Evolutionary conservation across 768 basidiomycete genomes (phyloP).

Genomic region (Cyclocybe aegerita): DNA sequence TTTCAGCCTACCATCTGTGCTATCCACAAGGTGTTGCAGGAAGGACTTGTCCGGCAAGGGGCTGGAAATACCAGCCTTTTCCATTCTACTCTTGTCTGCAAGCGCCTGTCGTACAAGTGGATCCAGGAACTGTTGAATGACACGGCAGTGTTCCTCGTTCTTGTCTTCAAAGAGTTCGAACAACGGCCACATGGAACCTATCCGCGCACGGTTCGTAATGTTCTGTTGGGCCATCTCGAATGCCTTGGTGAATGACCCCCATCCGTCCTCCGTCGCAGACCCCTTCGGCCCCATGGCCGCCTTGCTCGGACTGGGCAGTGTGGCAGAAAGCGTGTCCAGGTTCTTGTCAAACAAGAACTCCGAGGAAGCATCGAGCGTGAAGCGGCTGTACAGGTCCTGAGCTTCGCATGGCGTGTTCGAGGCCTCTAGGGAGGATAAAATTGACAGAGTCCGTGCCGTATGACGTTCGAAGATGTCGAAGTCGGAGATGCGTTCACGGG

Average conservation of each 20-base stretch:
- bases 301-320: constrained; percentile 49
- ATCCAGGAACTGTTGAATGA: constrained; percentile 60
- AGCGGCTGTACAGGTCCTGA: constrained; percentile 67
- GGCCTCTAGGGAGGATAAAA: constrained; percentile 42
- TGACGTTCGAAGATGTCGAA: constrained; percentile 67
- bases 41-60: constrained; percentile 57
- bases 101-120: constrained; percentile 60
- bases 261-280: constrained; percentile 55
- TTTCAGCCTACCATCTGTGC: constrained; percentile 52
- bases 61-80: constrained; percentile 36
- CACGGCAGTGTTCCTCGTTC: constrained; percentile 43
- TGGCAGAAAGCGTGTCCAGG: constrained; percentile 55
- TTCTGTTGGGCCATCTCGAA: constrained; percentile 59
- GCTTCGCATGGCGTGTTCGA: constrained; percentile 51
- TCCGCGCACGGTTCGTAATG: constrained; percentile 45
- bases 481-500: constrained; percentile 68
- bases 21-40: constrained; percentile 64
- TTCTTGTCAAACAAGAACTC: constrained; percentile 73
- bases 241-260: constrained; percentile 60
- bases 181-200: constrained; percentile 61
- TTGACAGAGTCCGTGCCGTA: constrained; percentile 42
- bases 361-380: constrained; percentile 70
- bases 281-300: constrained; percentile 55
- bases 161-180: constrained; percentile 59
- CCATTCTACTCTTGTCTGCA: constrained; percentile 38